A percentile compares a stretch with the other conserved stretches of the same genome.
These are phyloP conservation scores for Coffea canephora DNA, from an alignment of 257 asterid species.

Conservation along the genomic window DNA sequence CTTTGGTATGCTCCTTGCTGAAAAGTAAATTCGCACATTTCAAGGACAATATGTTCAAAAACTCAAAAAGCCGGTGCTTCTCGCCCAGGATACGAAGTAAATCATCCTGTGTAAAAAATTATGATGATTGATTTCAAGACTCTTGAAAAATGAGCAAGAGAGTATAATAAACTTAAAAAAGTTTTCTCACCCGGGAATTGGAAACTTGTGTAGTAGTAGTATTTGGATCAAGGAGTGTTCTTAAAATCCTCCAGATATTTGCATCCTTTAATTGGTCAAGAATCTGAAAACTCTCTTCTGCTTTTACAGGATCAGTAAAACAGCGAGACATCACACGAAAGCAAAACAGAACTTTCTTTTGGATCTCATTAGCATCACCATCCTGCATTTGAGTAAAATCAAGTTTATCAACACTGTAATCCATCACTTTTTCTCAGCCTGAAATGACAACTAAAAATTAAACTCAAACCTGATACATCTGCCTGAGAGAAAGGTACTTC, in stretches of 20 bases:
- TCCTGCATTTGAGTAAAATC: slow-evolving; percentile 54
- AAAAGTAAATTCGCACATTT: slow-evolving; percentile 90
- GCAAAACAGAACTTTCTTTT: slow-evolving; percentile 64
- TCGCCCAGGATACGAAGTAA: slow-evolving; percentile 66
- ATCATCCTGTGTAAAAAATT: slow-evolving; percentile 55
- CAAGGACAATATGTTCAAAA: slow-evolving; percentile 65
- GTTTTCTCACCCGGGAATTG: slow-evolving; percentile 64
- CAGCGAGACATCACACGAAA: slow-evolving; percentile 91
- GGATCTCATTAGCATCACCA: slow-evolving; percentile 68
- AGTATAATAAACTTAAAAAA: slow-evolving; percentile 19
- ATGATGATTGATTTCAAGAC: slow-evolving; percentile 22
- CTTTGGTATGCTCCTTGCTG: slow-evolving; percentile 80
- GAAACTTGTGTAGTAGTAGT: slow-evolving; percentile 51
- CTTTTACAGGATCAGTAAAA: slow-evolving; percentile 71
- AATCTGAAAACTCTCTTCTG: slow-evolving; percentile 79
- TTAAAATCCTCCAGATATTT: slow-evolving; percentile 64
- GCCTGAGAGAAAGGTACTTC: slow-evolving; percentile 74
- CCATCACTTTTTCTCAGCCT: slow-evolving; percentile 11
- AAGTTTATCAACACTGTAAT: slow-evolving; percentile 22
- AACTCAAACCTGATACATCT: slow-evolving; percentile 62
- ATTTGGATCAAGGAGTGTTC: slow-evolving; percentile 70
- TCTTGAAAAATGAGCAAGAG: slow-evolving; percentile 15
- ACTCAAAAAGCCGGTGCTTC: slow-evolving; percentile 78
- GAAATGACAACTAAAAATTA: slow-evolving; percentile 7
- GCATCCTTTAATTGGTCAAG: slow-evolving; percentile 89